phyloP scores from a whole-genome alignment of 75 land plant genomes.

The Gnetum montanum region DNA sequence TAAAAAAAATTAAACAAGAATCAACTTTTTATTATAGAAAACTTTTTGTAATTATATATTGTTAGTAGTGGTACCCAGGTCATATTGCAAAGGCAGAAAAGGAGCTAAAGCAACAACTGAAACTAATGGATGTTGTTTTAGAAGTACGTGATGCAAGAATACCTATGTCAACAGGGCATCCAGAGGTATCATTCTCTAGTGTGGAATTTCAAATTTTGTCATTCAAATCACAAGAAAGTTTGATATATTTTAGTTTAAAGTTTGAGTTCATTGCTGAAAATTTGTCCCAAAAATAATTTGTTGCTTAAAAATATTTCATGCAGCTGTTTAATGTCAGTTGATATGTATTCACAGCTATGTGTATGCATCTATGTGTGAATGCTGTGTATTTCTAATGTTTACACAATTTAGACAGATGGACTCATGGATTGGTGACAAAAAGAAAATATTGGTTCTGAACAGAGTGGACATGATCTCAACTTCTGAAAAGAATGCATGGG shows the following conservation, averaged over 20 bases:
- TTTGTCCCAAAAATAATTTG: no score
- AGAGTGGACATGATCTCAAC: constrained; percentile 93
- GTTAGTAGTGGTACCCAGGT: constrained; percentile 95
- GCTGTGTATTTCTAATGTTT: no score
- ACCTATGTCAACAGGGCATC: constrained; percentile 86
- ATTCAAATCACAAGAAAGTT: no score
- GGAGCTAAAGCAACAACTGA: constrained; percentile 77
- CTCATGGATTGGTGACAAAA: constrained; percentile 76
- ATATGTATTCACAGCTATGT: no score
- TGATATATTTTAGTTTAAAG: no score
- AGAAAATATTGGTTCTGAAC: constrained; percentile 78
- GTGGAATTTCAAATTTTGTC: no score
- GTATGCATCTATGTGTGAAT: no score
- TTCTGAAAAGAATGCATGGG: constrained; percentile 90
- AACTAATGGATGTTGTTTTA: constrained; percentile 91
- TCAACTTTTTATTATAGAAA: no score
- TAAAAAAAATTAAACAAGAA: neutral
- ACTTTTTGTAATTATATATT: no score
- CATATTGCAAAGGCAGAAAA: constrained; percentile 98
- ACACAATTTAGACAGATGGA: constrained; percentile 56
- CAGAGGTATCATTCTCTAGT: constrained; percentile 40
- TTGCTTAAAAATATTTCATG: no score
- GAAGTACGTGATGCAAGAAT: constrained; percentile 99
- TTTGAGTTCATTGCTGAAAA: no score
- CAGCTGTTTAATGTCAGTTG: no score